These are phyloP conservation scores for Thelonectria rubi DNA, from an alignment of 2,329 filamentous ascomycete species.

Conservation along the genomic window DNA sequence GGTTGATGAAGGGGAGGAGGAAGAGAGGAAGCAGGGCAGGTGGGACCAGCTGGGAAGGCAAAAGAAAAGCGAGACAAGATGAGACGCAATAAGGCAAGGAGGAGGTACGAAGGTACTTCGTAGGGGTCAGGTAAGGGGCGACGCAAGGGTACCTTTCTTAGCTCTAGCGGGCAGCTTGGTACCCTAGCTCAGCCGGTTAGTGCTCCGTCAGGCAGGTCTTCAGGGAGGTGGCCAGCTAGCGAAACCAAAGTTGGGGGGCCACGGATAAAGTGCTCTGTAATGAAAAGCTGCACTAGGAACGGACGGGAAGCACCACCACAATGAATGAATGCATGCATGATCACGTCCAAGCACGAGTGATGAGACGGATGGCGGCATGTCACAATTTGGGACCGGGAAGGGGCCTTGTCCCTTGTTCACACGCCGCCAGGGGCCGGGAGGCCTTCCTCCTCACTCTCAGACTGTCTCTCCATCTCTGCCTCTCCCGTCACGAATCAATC, in stretches of 20 bases:
- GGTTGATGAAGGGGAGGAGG: constrained; percentile 27
- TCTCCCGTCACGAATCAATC: neutral
- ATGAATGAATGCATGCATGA: constrained; percentile 7
- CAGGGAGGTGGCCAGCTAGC: constrained; percentile 7
- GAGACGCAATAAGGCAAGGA: constrained; percentile 32
- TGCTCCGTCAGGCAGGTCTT: neutral
- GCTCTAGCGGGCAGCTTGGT: neutral
- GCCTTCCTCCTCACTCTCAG: neutral
- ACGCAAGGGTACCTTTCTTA: constrained; percentile 14
- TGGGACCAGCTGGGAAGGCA: constrained; percentile 20
- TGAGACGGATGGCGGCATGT: constrained; percentile 15
- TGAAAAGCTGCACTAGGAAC: constrained; percentile 8
- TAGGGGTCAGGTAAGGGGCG: constrained; percentile 15
- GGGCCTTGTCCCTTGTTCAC: constrained; percentile 14
- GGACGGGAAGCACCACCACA: constrained; percentile 14
- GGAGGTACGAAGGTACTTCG: constrained; percentile 18
- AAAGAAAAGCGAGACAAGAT: constrained; percentile 40
- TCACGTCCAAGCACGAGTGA: constrained; percentile 9
- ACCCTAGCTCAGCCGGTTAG: no score
- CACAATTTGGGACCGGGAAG: constrained; percentile 15
- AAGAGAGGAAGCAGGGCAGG: constrained; percentile 28
- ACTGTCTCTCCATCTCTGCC: neutral
- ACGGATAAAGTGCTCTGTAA: constrained; percentile 6
- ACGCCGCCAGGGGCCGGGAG: constrained; percentile 4
- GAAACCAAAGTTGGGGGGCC: constrained; percentile 14